Conservation (phyloP, 345 rosid genomes). For the Kandelia obovata region DNA sequence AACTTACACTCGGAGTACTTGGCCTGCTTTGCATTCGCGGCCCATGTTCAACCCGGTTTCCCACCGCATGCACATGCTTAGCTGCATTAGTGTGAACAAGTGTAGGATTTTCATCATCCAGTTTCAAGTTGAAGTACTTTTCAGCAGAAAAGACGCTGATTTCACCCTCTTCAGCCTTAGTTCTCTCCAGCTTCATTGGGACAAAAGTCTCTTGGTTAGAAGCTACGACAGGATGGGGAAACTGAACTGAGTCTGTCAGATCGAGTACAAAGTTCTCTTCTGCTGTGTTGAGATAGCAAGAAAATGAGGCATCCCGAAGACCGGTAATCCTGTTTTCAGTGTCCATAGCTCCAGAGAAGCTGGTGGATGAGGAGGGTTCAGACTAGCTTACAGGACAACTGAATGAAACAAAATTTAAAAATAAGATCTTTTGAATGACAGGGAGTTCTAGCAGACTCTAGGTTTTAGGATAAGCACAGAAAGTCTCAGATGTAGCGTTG, state of each 20-base stretch:
- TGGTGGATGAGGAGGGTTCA: background rate
- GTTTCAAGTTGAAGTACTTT: conserved; percentile 49
- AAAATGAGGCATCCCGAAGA: conserved; percentile 41
- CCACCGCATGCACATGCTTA: conserved; percentile 10
- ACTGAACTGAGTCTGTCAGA: conserved; percentile 30
- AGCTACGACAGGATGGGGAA: conserved; percentile 22
- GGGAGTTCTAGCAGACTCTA: background rate
- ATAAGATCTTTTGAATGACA: background rate
- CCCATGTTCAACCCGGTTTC: conserved; percentile 18
- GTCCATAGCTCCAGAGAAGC: conserved; percentile 26
- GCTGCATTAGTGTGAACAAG: conserved; percentile 11
- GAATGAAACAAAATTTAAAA: background rate
- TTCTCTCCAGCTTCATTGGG: conserved; percentile 22
- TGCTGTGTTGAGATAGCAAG: conserved; percentile 31
- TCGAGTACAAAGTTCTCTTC: conserved; percentile 32
- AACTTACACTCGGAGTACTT: conserved; percentile 43
- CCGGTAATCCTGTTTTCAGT: conserved; percentile 19
- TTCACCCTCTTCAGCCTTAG: conserved; percentile 34
- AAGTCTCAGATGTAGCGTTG: conserved; percentile 2
- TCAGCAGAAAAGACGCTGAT: conserved; percentile 55
- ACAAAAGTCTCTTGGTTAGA: conserved; percentile 22
- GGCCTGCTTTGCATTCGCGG: conserved; percentile 25
- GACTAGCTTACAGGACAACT: background rate
- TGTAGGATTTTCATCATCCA: conserved; percentile 30
- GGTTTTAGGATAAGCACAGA: conserved; percentile 9